Evolutionary conservation across 345 rosid species (phyloP).

Genomic region (Linum trigynum): DNA sequence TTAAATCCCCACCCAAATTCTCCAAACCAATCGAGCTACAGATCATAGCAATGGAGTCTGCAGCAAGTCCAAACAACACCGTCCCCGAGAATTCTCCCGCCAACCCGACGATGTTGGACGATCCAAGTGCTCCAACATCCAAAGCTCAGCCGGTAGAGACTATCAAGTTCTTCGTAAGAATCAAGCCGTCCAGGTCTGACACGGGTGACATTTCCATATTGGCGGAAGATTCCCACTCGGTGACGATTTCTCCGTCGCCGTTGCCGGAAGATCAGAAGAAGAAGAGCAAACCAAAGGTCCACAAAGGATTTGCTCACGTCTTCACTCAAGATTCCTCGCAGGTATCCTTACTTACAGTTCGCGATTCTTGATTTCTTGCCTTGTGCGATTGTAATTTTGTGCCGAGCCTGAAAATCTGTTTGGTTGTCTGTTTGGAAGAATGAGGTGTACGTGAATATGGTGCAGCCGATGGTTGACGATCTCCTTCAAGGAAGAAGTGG

Average conservation of each 20-base stretch:
- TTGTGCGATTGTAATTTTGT: not conserved
- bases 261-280: slow-evolving; percentile 45
- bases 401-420: not conserved
- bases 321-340: slow-evolving; percentile 59
- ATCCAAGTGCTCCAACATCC: no score
- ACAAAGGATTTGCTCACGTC: slow-evolving; percentile 79
- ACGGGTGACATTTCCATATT: slow-evolving; percentile 32
- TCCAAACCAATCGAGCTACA: no score
- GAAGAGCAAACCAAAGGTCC: slow-evolving; percentile 57
- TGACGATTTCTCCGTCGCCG: slow-evolving; percentile 44
- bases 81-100: no score
- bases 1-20: no score
- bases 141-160: no score
- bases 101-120: no score
- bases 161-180: no score
- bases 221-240: slow-evolving; percentile 44
- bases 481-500: slow-evolving; percentile 64
- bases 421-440: slow-evolving; percentile 23
- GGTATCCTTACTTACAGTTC: slow-evolving; percentile 24
- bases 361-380: not conserved
- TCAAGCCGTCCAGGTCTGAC: slow-evolving; percentile 26
- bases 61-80: no score
- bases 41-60: no score
- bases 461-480: slow-evolving; percentile 66
- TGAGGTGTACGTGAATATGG: slow-evolving; percentile 62